Percentiles rank a stretch among this genome's conserved stretches.
phyloP scores from a whole-genome alignment of 129 eudicot genomes.

The Kitagawia praeruptora region DNA sequence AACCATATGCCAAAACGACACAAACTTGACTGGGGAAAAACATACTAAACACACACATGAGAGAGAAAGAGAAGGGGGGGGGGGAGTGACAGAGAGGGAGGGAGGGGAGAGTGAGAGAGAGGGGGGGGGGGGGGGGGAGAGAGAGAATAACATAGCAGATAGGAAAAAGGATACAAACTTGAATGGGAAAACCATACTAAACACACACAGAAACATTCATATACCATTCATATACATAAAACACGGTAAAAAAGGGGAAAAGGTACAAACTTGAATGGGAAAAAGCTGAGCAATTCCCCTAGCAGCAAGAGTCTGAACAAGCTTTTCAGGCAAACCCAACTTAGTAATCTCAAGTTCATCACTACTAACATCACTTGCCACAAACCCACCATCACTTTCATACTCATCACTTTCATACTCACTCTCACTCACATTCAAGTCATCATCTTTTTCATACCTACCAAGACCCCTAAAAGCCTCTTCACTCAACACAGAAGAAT shows the following conservation, averaged over 20 bases:
- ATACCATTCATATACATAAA: too few species aligned
- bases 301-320: slow-evolving; percentile 53
- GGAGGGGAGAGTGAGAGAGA: too few species aligned
- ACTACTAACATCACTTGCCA: slow-evolving; percentile 20
- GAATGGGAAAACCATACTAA: too few species aligned
- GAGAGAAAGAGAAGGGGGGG: background rate
- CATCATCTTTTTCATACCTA: slow-evolving; percentile 37
- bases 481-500: slow-evolving; percentile 82
- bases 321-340: slow-evolving; percentile 77
- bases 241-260: background rate
- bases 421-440: slow-evolving; percentile 32
- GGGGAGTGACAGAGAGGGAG: too few species aligned
- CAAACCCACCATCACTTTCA: slow-evolving; percentile 16
- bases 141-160: background rate
- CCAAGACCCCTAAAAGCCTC: slow-evolving; percentile 80
- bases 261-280: slow-evolving; percentile 51
- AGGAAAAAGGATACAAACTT: too few species aligned
- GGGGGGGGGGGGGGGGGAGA: background rate
- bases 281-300: slow-evolving; percentile 79
- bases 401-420: slow-evolving; percentile 8
- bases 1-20: background rate
- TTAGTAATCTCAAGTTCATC: slow-evolving; percentile 60
- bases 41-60: background rate
- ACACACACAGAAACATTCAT: too few species aligned
- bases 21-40: background rate